Base-by-base conservation (phyloP, 306 rosid species). In the Rosa rugosa region DNA sequence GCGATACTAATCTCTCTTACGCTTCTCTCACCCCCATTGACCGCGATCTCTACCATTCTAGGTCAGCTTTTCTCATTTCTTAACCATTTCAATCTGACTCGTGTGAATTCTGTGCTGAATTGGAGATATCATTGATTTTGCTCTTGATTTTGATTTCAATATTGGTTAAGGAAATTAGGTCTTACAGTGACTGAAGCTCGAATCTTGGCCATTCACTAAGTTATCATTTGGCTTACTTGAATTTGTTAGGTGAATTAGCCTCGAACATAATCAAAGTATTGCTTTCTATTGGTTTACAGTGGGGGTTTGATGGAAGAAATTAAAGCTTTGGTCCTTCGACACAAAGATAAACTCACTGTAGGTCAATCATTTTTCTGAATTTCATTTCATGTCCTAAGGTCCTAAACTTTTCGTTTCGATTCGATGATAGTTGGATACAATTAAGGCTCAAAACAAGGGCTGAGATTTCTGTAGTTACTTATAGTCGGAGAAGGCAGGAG, bases 41-140 rank as follows among this genome's bases (percentile, higher is more conserved):
- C 73, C 90, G 83, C 84, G 94, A 96, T 90, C 96, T 96, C 80
- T 96, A 93, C 78, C 98, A 89, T 85, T 96, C 97, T 82, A 89
- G 98, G 99, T 88, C 42, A 77, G 45, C 18, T 45, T 66, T 22
- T 60, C 0, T 59, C 6, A 23, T 31, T 31, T 9, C 4, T 36
- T 65, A 9, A 23, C 38, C 69, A 12, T 31, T 63, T 34, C 10
- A 59, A 42, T 74, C 68, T 54, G 20, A 2, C 27, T 56, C 27
- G 14, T 3, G 34, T 42, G 16, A 22, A 23, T 75, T 73, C n/a
- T 59, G 18, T 17, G 44, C 69, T 36, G 41, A 57, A 56, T 73
- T 42, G 69, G 16, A 0, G 25, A 27, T 42, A 22, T 23, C 6
- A 60, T 60, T 13, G 11, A 20, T 53, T 31, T 8, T n/a, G n/a